Conservation (phyloP, 2,329 filamentous ascomycete species). For the Paramyrothecium roridum region DNA sequence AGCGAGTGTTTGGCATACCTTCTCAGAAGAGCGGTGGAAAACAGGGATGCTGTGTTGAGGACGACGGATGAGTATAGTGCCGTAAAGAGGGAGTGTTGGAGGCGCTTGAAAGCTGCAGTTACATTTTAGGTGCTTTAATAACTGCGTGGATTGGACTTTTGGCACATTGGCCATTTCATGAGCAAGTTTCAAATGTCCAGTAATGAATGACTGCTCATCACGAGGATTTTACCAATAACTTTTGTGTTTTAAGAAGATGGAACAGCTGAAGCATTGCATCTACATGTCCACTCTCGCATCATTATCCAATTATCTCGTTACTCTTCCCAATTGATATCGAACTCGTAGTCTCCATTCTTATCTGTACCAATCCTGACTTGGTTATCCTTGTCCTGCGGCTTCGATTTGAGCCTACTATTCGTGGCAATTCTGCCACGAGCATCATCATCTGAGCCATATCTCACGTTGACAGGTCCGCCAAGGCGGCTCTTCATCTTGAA, state of each 20-base stretch:
- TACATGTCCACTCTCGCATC: no score
- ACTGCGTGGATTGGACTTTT: background rate
- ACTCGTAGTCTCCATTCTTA: background rate
- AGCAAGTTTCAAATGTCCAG: no score
- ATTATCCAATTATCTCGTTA: background rate
- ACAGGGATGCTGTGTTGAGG: constrained; percentile 19
- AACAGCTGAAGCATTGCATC: no score
- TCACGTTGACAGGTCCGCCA: background rate
- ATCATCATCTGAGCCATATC: background rate
- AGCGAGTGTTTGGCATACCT: constrained; percentile 22
- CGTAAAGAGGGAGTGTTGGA: constrained; percentile 11
- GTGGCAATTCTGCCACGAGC: background rate
- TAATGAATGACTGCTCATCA: no score
- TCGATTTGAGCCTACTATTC: background rate
- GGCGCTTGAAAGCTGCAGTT: constrained; percentile 15
- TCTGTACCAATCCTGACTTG: background rate
- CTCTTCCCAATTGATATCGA: background rate
- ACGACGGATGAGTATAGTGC: constrained; percentile 11
- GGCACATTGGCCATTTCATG: no score
- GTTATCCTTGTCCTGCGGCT: background rate
- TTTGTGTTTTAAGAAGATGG: no score
- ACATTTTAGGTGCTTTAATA: background rate
- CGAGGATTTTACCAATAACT: no score
- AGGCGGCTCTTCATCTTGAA: constrained; percentile 2
- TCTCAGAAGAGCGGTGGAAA: constrained; percentile 20